A percentile compares a stretch with the other conserved stretches of the same genome.
These are phyloP conservation scores for Rhodotorula sp. DNA, from an alignment of 1,284 basidiomycete species.

Conservation along the genomic window DNA sequence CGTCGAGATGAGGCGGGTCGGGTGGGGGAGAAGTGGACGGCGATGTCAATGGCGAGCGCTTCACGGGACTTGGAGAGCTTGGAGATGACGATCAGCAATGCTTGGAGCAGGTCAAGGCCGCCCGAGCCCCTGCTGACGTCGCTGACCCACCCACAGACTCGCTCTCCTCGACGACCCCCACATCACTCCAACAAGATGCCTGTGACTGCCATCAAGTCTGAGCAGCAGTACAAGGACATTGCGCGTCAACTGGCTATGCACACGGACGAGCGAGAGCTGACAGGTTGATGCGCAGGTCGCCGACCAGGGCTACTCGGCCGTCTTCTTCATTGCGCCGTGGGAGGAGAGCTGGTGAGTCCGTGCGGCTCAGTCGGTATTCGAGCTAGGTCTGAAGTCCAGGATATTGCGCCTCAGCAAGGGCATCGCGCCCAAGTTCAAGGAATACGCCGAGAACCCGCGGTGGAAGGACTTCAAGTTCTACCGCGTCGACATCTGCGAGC, in stretches of 20 bases:
- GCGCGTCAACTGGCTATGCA: not conserved
- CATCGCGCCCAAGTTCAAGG: slow-evolving; percentile 30
- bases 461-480: slow-evolving; percentile 24
- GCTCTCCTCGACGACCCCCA: not conserved
- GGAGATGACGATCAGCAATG: too few species aligned
- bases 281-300: not conserved
- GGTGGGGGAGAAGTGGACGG: not conserved
- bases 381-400: not conserved
- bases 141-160: not conserved
- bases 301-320: not conserved
- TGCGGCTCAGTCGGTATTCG: too few species aligned
- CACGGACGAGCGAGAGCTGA: not conserved
- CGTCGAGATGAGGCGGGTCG: not conserved
- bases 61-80: too few species aligned
- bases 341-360: slow-evolving; percentile 25
- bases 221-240: slow-evolving; percentile 25
- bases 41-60: too few species aligned
- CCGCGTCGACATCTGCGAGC: slow-evolving; percentile 7
- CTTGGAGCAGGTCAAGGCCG: too few species aligned
- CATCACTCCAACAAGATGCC: slow-evolving; percentile 21
- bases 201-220: slow-evolving; percentile 27
- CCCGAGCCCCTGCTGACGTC: not conserved
- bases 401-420: slow-evolving; percentile 2
- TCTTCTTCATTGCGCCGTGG: slow-evolving; percentile 36
- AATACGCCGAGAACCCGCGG: slow-evolving; percentile 10